Conservation (phyloP, 148 eudicot species). For the Chenopodium berlandieri region DNA sequence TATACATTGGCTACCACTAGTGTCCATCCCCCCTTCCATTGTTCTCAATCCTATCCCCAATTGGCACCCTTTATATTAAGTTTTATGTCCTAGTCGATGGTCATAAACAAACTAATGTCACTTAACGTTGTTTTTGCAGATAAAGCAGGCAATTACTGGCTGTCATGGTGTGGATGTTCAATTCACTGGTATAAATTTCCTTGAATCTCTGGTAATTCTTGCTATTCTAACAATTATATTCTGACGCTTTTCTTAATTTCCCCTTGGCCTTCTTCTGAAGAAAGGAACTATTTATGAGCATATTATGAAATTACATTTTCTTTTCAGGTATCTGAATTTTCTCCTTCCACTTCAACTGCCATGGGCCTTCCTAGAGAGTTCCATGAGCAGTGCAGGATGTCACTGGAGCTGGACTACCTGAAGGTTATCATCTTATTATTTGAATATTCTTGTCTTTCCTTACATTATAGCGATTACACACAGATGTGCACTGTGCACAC, state of each 20-base stretch:
- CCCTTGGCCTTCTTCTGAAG: constrained; percentile 1
- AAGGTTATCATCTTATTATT: constrained; percentile 52
- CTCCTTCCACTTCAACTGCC: constrained; percentile 84
- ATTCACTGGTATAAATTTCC: constrained; percentile 70
- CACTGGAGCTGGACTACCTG: constrained; percentile 73
- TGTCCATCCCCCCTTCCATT: too few relatives aligned
- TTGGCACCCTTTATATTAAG: too few relatives aligned
- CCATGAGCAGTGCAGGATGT: constrained; percentile 81
- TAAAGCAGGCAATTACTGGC: constrained; percentile 67
- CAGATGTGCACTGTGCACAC: too few relatives aligned
- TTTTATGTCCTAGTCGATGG: too few relatives aligned
- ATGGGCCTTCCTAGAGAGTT: constrained; percentile 98
- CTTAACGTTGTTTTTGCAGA: constrained; percentile 42
- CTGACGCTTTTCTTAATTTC: background rate
- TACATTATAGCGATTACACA: background rate
- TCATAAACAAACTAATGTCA: background rate
- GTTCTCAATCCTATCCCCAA: too few relatives aligned
- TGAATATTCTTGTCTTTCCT: constrained; percentile 10
- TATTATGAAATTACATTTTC: constrained; percentile 1
- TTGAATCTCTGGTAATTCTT: constrained; percentile 77
- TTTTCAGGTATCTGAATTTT: constrained; percentile 87
- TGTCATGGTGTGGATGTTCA: constrained; percentile 75
- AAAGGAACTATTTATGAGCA: background rate
- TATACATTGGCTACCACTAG: too few relatives aligned
- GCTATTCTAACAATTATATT: background rate